Evolutionary conservation across 768 basidiomycete species (phyloP).

Genomic region (Amanita subjunquillea): DNA sequence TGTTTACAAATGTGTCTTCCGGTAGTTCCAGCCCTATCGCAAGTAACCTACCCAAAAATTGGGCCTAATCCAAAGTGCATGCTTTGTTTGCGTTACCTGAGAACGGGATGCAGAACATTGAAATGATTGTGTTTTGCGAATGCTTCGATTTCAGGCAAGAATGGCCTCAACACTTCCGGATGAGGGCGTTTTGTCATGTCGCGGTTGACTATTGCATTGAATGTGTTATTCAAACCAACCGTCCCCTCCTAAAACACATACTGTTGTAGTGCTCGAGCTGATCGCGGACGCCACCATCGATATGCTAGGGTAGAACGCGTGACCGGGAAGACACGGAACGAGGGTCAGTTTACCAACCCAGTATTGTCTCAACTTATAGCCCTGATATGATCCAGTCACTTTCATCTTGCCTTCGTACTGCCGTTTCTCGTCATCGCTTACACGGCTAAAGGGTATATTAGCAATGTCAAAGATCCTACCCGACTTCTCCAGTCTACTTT

Average conservation of each 20-base stretch:
- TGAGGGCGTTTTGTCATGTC: conserved; percentile 36
- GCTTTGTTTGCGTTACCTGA: conserved; percentile 20
- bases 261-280: conserved; percentile 58
- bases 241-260: conserved; percentile 16
- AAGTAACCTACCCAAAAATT: conserved; percentile 24
- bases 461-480: conserved; percentile 39
- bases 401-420: conserved; percentile 27
- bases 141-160: conserved; percentile 39
- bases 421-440: conserved; percentile 31
- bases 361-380: conserved; percentile 43
- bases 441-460: conserved; percentile 31
- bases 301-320: conserved; percentile 28
- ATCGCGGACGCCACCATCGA: conserved; percentile 52
- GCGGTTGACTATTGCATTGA: conserved; percentile 31
- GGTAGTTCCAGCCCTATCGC: conserved; percentile 44
- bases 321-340: background rate
- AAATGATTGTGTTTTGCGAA: conserved; percentile 43
- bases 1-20: conserved; percentile 39
- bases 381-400: conserved; percentile 38
- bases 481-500: conserved; percentile 19
- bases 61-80: background rate
- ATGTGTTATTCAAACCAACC: background rate
- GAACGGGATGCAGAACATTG: conserved; percentile 36
- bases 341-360: conserved; percentile 30
- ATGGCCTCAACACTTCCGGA: conserved; percentile 37